phyloP scores from a whole-genome alignment of 441 rosid genomes.

The Aquilaria agallochum region DNA sequence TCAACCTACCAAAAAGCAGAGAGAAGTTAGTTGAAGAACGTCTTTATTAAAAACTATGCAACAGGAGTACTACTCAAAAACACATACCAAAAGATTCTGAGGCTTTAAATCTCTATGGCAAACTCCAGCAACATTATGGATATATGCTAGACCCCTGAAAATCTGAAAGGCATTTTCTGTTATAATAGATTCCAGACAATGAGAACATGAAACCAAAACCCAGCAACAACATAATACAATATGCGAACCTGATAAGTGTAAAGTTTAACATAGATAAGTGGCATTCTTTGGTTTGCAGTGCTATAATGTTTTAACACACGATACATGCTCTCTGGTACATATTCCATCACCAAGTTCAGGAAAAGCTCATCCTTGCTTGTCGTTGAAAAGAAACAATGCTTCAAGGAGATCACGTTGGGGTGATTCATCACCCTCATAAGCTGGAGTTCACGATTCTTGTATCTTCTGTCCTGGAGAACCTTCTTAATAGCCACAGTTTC shows the following conservation, averaged over 20 bases:
- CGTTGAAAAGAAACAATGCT: constrained; percentile 77
- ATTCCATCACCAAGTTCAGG: constrained; percentile 71
- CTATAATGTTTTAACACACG: constrained; percentile 56
- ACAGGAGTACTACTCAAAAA: neutral
- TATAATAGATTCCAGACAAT: constrained; percentile 10
- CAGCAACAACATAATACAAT: neutral
- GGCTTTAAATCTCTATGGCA: constrained; percentile 77
- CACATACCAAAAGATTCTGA: constrained; percentile 59
- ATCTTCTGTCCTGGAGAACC: constrained; percentile 63
- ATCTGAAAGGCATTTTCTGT: constrained; percentile 32
- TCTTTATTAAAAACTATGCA: neutral
- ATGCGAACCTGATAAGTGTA: constrained; percentile 58
- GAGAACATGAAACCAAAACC: neutral
- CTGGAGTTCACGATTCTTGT: constrained; percentile 67
- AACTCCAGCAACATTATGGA: constrained; percentile 58
- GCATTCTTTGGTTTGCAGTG: constrained; percentile 58
- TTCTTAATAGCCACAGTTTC: constrained; percentile 76
- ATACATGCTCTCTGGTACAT: constrained; percentile 65
- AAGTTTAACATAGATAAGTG: constrained; percentile 62
- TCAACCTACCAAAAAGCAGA: constrained; percentile 41
- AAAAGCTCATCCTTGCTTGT: constrained; percentile 60
- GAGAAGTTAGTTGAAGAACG: constrained; percentile 6
- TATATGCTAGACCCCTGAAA: constrained; percentile 66
- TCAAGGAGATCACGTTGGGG: constrained; percentile 60
- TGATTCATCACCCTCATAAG: constrained; percentile 71